These are phyloP conservation scores for Ganoderma multipileum DNA, from an alignment of 1,284 basidiomycete species.

Conservation along the genomic window DNA sequence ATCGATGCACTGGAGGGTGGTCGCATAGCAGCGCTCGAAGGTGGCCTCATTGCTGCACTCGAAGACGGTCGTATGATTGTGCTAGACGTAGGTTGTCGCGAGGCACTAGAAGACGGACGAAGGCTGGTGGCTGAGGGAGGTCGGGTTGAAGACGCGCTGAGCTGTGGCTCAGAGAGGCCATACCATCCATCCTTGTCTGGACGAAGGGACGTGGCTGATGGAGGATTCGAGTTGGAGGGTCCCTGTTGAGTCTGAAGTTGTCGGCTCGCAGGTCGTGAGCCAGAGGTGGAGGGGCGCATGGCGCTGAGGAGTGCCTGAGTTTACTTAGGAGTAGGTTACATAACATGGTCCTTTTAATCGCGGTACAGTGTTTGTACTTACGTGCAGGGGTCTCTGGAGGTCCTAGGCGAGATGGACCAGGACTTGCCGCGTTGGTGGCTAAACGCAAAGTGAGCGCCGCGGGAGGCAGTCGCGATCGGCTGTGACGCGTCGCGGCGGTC, in stretches of 20 bases:
- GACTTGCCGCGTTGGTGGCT: constrained; percentile 10
- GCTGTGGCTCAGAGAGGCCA: constrained; percentile 10
- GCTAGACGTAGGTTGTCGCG: constrained; percentile 28
- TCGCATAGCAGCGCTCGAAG: constrained; percentile 35
- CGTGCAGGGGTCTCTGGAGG: neutral
- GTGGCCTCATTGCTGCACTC: constrained; percentile 21
- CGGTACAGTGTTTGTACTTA: neutral
- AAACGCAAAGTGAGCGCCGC: neutral
- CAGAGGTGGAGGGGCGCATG: constrained; percentile 21
- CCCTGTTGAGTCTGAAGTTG: constrained; percentile 3
- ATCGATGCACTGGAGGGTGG: constrained; percentile 45
- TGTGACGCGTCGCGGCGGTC: constrained; percentile 26
- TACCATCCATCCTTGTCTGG: constrained; percentile 30
- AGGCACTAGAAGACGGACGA: constrained; percentile 26
- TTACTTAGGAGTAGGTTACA: neutral
- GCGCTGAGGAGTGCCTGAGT: neutral
- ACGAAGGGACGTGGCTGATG: constrained; percentile 9
- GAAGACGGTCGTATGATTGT: constrained; percentile 25
- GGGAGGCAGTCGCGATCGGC: constrained; percentile 3
- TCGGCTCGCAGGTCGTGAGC: neutral
- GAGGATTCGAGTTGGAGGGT: constrained; percentile 11
- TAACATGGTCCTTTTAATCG: neutral
- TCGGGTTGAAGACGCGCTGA: constrained; percentile 25
- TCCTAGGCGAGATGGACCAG: neutral
- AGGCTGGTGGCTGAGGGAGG: constrained; percentile 12